phyloP scores from a whole-genome alignment of 345 rosid species.

The Erysimum cheiranthoides region DNA sequence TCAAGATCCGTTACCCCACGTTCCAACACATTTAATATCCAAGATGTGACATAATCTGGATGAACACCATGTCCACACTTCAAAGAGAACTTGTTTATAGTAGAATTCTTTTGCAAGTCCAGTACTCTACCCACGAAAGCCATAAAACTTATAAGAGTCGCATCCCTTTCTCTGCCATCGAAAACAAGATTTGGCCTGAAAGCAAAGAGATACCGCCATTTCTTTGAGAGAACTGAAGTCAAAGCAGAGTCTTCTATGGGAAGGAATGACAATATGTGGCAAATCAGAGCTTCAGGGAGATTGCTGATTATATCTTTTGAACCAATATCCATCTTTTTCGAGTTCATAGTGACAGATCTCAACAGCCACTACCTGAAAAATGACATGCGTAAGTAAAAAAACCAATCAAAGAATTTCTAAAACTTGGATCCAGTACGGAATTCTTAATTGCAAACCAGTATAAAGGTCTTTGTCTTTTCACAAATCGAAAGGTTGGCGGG shows the following conservation, averaged over 20 bases:
- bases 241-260: constrained; percentile 26
- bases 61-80: constrained; percentile 6
- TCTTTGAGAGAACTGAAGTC: constrained; percentile 32
- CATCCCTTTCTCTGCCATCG: not conserved
- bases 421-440: not conserved
- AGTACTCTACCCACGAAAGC: constrained; percentile 14
- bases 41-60: not conserved
- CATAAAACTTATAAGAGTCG: not conserved
- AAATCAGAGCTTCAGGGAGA: constrained; percentile 26
- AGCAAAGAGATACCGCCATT: constrained; percentile 21
- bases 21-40: constrained; percentile 17
- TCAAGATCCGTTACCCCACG: constrained; percentile 24
- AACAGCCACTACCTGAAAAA: not conserved
- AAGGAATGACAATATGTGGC: constrained; percentile 36
- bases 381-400: too few relatives aligned
- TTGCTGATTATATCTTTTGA: constrained; percentile 22
- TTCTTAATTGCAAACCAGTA: not conserved
- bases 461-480: not conserved
- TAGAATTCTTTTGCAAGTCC: not conserved
- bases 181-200: constrained; percentile 16
- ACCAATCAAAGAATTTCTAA: not conserved
- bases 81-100: constrained; percentile 13
- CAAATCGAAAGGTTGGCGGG: too few relatives aligned
- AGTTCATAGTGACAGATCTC: constrained; percentile 7
- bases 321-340: not conserved